These are phyloP conservation scores for Cymodocea nodosa DNA, from an alignment of 116 monocot genomes.

Conservation along the genomic window DNA sequence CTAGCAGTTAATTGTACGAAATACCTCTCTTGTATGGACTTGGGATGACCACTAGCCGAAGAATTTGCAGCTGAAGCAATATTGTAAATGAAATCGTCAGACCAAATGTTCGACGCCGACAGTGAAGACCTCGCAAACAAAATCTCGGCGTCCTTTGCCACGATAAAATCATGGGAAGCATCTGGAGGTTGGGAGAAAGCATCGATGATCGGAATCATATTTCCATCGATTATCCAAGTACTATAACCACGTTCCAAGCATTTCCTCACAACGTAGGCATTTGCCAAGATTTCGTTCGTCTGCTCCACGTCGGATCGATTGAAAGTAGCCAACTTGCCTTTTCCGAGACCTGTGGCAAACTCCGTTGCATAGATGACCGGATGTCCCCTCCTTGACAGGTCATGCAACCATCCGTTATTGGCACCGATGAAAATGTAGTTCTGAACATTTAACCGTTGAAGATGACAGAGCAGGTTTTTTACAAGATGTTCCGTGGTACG, in stretches of 20 bases:
- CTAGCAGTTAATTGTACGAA: slow-evolving; percentile 31
- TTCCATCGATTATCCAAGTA: slow-evolving; percentile 65
- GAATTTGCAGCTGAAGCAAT: slow-evolving; percentile 17
- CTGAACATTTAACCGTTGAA: slow-evolving; percentile 40
- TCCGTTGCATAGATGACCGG: slow-evolving; percentile 46
- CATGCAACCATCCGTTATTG: slow-evolving; percentile 27
- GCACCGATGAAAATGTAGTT: slow-evolving; percentile 57
- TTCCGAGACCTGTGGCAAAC: slow-evolving; percentile 17
- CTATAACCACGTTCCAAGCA: slow-evolving; percentile 47
- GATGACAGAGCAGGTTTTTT: slow-evolving; percentile 74
- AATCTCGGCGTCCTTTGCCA: slow-evolving; percentile 30
- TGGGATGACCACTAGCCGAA: background rate
- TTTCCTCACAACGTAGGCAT: slow-evolving; percentile 36
- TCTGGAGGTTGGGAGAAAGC: slow-evolving; percentile 22
- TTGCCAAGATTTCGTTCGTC: slow-evolving; percentile 32
- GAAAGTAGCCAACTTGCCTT: slow-evolving; percentile 3
- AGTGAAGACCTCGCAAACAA: slow-evolving; percentile 43
- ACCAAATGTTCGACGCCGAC: slow-evolving; percentile 35
- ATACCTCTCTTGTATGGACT: slow-evolving; percentile 5
- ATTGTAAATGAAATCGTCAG: slow-evolving; percentile 30
- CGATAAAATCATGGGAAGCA: slow-evolving; percentile 33
- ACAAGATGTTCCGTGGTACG: slow-evolving; percentile 16
- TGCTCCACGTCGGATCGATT: slow-evolving; percentile 15
- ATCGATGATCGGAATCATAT: slow-evolving; percentile 47
- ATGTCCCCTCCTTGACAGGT: slow-evolving; percentile 68